Evolutionary conservation across 306 rosid genomes (phyloP).

Genomic region (Neltuma alba): DNA sequence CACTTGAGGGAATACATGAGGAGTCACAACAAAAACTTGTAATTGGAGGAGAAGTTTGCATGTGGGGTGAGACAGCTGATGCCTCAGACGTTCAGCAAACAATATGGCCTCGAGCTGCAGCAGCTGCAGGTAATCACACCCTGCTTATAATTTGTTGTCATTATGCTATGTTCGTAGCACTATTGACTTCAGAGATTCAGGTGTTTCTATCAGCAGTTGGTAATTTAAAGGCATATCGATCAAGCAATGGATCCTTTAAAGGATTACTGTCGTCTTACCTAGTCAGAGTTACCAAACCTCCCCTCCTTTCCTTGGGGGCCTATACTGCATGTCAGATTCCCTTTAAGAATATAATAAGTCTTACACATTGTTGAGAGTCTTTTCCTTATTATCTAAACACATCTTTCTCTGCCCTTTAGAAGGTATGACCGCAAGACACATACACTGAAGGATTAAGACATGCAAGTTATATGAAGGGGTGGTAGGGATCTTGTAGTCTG

Average conservation of each 20-base stretch:
- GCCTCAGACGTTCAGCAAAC: constrained; percentile 87
- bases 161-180: too few relatives aligned
- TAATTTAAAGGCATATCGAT: neutral
- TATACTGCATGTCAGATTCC: neutral
- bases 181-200: neutral
- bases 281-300: neutral
- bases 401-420: constrained; percentile 1
- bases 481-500: too few relatives aligned
- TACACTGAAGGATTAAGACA: neutral
- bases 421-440: constrained; percentile 4
- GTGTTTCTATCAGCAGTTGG: constrained; percentile 24
- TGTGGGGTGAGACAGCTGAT: constrained; percentile 92
- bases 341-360: neutral
- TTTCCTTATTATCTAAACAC: constrained; percentile 1
- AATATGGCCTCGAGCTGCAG: constrained; percentile 99
- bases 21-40: constrained; percentile 75
- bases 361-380: neutral
- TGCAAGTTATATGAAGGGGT: too few relatives aligned
- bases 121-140: constrained; percentile 99
- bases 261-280: neutral
- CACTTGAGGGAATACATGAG: constrained; percentile 71
- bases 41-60: constrained; percentile 98
- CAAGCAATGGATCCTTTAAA: constrained; percentile 13
- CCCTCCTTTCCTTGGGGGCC: neutral
- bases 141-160: too few relatives aligned